Evolutionary conservation across 345 rosid genomes (phyloP).

Genomic region (Arabidopsis arenosa): DNA sequence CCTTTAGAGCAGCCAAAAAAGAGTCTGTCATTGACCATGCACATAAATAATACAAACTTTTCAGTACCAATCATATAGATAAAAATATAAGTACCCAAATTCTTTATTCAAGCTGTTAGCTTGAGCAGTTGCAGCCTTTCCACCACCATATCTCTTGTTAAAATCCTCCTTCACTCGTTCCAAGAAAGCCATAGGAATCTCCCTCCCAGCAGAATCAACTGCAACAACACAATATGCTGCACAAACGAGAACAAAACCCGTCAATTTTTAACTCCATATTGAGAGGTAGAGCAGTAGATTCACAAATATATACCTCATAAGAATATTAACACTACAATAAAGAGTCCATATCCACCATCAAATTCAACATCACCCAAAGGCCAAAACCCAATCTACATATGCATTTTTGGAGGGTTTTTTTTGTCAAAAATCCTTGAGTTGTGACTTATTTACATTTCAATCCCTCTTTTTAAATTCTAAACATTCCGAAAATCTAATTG

Average conservation of each 20-base stretch:
- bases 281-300: not conserved
- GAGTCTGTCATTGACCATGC: constrained; percentile 4
- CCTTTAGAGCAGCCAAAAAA: constrained; percentile 48
- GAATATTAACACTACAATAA: not conserved
- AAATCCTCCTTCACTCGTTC: constrained; percentile 95
- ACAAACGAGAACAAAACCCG: constrained; percentile 29
- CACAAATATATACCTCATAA: not conserved
- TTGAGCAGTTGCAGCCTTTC: constrained; percentile 83
- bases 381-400: not conserved
- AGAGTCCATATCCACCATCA: not conserved
- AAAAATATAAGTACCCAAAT: constrained; percentile 56
- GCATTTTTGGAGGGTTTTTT: no score
- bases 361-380: not conserved
- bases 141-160: constrained; percentile 83
- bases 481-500: no score
- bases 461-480: no score
- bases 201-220: constrained; percentile 83
- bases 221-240: constrained; percentile 98
- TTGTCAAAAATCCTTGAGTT: no score
- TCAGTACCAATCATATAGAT: not conserved
- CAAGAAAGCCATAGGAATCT: constrained; percentile 87
- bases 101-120: constrained; percentile 81
- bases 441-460: no score
- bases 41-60: not conserved
- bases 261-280: not conserved